Conservation (phyloP, 148 eudicot genomes). For the Salicornia ramosissima region DNA sequence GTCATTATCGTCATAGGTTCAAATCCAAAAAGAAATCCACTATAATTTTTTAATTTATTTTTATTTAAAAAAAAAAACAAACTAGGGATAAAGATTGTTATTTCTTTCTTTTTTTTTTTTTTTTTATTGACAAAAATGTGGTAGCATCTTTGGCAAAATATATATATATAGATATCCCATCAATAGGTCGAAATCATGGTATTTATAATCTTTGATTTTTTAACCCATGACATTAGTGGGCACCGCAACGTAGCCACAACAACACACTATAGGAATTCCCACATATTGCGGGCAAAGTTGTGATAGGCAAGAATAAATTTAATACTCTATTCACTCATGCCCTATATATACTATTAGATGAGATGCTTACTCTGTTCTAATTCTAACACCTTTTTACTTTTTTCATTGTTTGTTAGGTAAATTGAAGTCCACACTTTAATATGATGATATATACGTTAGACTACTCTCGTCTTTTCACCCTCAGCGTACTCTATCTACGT, state of each 20-base stretch:
- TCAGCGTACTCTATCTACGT: too few species aligned
- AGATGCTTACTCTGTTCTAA: neutral
- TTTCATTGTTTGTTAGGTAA: too few species aligned
- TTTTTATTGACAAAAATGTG: constrained; percentile 8
- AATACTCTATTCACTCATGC: too few species aligned
- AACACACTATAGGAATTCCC: constrained; percentile 11
- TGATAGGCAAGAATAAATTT: constrained; percentile 12
- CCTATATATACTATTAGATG: neutral
- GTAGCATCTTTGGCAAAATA: constrained; percentile 8
- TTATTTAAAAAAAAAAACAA: neutral
- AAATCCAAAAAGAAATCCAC: neutral
- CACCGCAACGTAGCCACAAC: constrained; percentile 4
- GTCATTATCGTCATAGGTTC: constrained; percentile 8
- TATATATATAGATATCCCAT: too few species aligned
- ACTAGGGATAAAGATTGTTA: neutral
- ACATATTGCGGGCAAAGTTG: constrained; percentile 23
- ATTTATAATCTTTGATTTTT: neutral
- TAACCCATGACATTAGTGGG: neutral
- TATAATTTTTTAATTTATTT: too few species aligned
- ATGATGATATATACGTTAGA: too few species aligned
- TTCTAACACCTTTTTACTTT: neutral
- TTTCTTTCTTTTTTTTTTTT: too few species aligned
- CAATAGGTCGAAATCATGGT: neutral
- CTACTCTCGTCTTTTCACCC: too few species aligned
- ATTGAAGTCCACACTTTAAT: too few species aligned